Evolutionary conservation across 2,329 filamentous ascomycete species (phyloP), one percentile per base, ranked within the genome.

Genomic region (Akanthomyces uredinophilus): DNA sequence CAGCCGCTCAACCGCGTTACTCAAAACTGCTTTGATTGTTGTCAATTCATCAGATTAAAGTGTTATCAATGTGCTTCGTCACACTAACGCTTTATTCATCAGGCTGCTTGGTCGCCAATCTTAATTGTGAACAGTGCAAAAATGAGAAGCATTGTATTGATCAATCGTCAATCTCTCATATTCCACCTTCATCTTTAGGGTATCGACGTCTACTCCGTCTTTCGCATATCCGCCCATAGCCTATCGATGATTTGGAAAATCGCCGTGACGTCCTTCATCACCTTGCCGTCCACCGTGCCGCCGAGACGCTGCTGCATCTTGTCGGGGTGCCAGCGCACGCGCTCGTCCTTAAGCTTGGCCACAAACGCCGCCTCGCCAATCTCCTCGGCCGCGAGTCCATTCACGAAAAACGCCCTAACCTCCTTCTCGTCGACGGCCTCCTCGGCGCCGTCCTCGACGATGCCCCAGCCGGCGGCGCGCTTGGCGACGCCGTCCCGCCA

Each of bases 251-350:
- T 87, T 76, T 98, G 94, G 70, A 98, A 99, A 11, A 96, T 88
- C 7, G 90, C 89, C 13, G 94, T 99, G 47, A 97, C 90, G 60
- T 87, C 83, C 70, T 85, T 86, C 82, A 96, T 87, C 3, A 90
- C 85, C 4, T 82, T 82, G 27, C 86, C 81, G 53, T 93, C 88
- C 54, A 96, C 85, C 63, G 85, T 78, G 0, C 84, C 86, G 3
- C 92, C 91, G 64, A 96, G 87, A 59, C 87, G 85, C 77, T 97
- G 95, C 78, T 97, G 92, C 61, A 98, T 90, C 80, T 98, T 99
- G 77, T 99, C 95, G 4, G 95, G 95, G 78, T 99, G 95, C 95
- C 95, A 99, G 18, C 92, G 83, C 20, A 98, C 87, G 57, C 95
- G 86, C 78, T 99, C 95, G 5, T 86, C 79, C 75, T 96, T 96